Evolutionary conservation across 495 filamentous ascomycete genomes (phyloP).

Genomic region (Penicillium steckii): DNA sequence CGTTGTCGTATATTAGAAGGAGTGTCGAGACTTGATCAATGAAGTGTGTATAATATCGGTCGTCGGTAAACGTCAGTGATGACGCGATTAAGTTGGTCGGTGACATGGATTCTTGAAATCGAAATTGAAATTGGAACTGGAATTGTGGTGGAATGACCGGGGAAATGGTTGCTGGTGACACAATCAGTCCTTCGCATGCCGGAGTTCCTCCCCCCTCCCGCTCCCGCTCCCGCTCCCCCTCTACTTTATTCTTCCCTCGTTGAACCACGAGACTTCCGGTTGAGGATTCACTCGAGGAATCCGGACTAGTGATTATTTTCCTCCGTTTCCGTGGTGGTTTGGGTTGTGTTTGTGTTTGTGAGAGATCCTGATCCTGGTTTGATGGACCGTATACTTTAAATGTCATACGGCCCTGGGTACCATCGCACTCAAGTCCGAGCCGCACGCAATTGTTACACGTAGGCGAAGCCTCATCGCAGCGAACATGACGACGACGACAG

Average conservation of each 20-base stretch:
- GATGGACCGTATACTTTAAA: slow-evolving; percentile 41
- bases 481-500: slow-evolving; percentile 41
- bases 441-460: slow-evolving; percentile 43
- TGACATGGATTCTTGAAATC: slow-evolving; percentile 28
- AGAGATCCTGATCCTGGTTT: not conserved
- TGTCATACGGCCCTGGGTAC: slow-evolving; percentile 40
- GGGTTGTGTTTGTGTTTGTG: slow-evolving; percentile 17
- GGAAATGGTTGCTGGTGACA: slow-evolving; percentile 22
- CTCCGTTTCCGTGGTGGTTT: slow-evolving; percentile 20
- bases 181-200: slow-evolving; percentile 14
- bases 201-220: not conserved
- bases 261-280: slow-evolving; percentile 13
- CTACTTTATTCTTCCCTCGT: slow-evolving; percentile 9
- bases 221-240: not conserved
- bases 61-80: slow-evolving; percentile 27
- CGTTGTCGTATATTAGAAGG: slow-evolving; percentile 39
- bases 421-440: slow-evolving; percentile 38
- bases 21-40: slow-evolving; percentile 38
- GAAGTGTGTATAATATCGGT: slow-evolving; percentile 39
- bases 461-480: slow-evolving; percentile 44
- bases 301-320: slow-evolving; percentile 21
- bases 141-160: slow-evolving; percentile 9
- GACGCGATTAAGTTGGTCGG: slow-evolving; percentile 19
- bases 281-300: slow-evolving; percentile 7
- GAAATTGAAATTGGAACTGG: slow-evolving; percentile 12